These are phyloP conservation scores for Coemansia sp. DNA, from an alignment of 192 early-diverging fungal species.

Conservation along the genomic window DNA sequence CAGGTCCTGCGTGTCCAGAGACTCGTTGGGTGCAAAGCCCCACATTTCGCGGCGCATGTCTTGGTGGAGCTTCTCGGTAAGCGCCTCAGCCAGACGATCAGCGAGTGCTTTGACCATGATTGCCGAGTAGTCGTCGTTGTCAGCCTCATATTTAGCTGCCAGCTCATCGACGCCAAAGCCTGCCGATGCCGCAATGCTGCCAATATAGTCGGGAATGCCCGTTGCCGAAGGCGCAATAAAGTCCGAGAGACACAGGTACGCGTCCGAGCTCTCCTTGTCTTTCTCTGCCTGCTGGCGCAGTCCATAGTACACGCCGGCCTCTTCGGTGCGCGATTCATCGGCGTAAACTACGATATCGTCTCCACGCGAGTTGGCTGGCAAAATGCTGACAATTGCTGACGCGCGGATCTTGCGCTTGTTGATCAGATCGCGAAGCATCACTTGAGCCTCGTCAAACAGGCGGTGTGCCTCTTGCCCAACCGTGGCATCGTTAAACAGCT, in stretches of 20 bases:
- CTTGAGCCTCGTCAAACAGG: slow-evolving; percentile 82
- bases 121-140: slow-evolving; percentile 86
- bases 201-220: slow-evolving; percentile 81
- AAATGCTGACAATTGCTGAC: slow-evolving; percentile 80
- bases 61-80: slow-evolving; percentile 89
- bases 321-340: slow-evolving; percentile 68
- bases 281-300: slow-evolving; percentile 85
- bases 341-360: slow-evolving; percentile 89
- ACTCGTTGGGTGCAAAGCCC: slow-evolving; percentile 82
- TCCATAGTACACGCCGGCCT: slow-evolving; percentile 79
- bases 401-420: slow-evolving; percentile 71
- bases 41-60: slow-evolving; percentile 84
- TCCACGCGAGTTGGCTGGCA: slow-evolving; percentile 83
- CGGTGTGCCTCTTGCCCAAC: slow-evolving; percentile 90
- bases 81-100: slow-evolving; percentile 89
- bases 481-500: slow-evolving; percentile 95
- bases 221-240: slow-evolving; percentile 83
- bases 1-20: slow-evolving; percentile 73
- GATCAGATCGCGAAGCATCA: slow-evolving; percentile 78
- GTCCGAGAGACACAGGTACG: slow-evolving; percentile 87
- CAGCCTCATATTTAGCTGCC: slow-evolving; percentile 72
- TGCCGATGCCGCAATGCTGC: slow-evolving; percentile 85
- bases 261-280: slow-evolving; percentile 78
- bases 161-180: slow-evolving; percentile 91
- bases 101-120: slow-evolving; percentile 97